Percentiles rank a stretch among this genome's conserved stretches.
Conservation (phyloP, 169 alveolate species). For the Plasmodium chabaudi region DNA sequence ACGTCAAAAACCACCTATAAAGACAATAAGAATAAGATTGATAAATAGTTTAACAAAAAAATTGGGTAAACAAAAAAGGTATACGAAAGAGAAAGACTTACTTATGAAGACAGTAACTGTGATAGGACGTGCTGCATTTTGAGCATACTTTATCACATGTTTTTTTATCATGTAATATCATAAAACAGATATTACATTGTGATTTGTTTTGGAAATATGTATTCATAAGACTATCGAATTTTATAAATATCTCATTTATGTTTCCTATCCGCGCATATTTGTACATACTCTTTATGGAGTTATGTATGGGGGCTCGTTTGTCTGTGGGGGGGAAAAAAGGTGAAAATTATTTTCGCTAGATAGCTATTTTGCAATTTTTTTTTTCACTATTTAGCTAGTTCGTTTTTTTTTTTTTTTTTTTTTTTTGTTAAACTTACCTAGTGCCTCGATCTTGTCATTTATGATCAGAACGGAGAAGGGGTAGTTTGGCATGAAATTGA, state of each 20-base stretch:
- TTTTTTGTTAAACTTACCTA: neutral
- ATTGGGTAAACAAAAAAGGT: neutral
- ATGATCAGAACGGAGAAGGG: slow-evolving; percentile 60
- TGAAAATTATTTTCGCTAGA: too few relatives aligned
- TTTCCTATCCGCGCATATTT: slow-evolving; percentile 59
- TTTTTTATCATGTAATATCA: slow-evolving; percentile 44
- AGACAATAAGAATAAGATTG: neutral
- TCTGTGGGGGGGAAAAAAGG: slow-evolving; percentile 7
- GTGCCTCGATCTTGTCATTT: slow-evolving; percentile 46
- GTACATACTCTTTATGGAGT: slow-evolving; percentile 69
- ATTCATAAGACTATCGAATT: slow-evolving; percentile 61
- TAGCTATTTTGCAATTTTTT: too few relatives aligned
- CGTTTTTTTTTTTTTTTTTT: too few relatives aligned
- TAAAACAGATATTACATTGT: slow-evolving; percentile 63
- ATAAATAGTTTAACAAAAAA: neutral
- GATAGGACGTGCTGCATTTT: slow-evolving; percentile 49
- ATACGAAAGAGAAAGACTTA: neutral
- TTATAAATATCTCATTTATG: slow-evolving; percentile 61
- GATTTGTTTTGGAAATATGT: slow-evolving; percentile 53
- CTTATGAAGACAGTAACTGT: slow-evolving; percentile 70
- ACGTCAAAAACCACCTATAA: slow-evolving; percentile 67
- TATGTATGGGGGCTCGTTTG: slow-evolving; percentile 48
- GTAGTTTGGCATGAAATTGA: slow-evolving; percentile 38
- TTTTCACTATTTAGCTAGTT: too few relatives aligned
- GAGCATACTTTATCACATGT: slow-evolving; percentile 61